A percentile compares a stretch with the other conserved stretches of the same genome.
These are phyloP conservation scores for Rhodotorula toruloides DNA, from an alignment of 768 basidiomycete species.

Conservation along the genomic window DNA sequence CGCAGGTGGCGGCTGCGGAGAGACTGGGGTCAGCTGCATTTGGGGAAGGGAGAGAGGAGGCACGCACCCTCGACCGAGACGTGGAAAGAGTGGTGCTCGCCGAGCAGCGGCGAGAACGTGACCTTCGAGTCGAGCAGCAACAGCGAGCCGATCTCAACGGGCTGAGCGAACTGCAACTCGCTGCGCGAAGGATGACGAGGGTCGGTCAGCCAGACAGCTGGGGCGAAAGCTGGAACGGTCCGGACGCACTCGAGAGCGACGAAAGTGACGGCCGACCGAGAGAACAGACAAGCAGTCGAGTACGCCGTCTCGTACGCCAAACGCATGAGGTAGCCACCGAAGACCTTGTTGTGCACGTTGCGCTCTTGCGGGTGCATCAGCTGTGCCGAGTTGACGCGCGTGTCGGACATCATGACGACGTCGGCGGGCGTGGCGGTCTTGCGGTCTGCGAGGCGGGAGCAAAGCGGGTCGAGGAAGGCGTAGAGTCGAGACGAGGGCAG, in stretches of 20 bases:
- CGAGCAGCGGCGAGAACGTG: conserved; percentile 38
- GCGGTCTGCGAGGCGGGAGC: conserved; percentile 21
- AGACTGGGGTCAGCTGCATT: no score
- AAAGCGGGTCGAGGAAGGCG: no score
- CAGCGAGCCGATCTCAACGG: conserved; percentile 40
- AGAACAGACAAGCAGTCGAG: conserved; percentile 38
- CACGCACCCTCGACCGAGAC: conserved; percentile 35
- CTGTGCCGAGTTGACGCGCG: conserved; percentile 7
- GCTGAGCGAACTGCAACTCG: conserved; percentile 38
- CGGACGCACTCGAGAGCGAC: conserved; percentile 35
- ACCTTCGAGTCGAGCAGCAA: conserved; percentile 39
- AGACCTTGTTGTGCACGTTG: conserved; percentile 32
- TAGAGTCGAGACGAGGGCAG: no score
- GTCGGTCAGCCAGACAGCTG: no score
- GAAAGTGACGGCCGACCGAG: conserved; percentile 36
- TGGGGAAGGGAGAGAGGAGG: background rate
- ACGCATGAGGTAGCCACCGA: conserved; percentile 38
- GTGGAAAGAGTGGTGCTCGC: conserved; percentile 37
- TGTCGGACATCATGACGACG: conserved; percentile 32
- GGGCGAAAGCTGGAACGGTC: background rate
- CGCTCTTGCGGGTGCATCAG: conserved; percentile 36
- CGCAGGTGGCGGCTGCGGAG: conserved; percentile 29
- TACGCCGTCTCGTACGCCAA: conserved; percentile 41
- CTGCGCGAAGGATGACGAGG: background rate
- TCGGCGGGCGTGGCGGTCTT: conserved; percentile 9